These are phyloP conservation scores for Salicornia ramosissima DNA, from an alignment of 148 eudicot genomes.

Conservation along the genomic window DNA sequence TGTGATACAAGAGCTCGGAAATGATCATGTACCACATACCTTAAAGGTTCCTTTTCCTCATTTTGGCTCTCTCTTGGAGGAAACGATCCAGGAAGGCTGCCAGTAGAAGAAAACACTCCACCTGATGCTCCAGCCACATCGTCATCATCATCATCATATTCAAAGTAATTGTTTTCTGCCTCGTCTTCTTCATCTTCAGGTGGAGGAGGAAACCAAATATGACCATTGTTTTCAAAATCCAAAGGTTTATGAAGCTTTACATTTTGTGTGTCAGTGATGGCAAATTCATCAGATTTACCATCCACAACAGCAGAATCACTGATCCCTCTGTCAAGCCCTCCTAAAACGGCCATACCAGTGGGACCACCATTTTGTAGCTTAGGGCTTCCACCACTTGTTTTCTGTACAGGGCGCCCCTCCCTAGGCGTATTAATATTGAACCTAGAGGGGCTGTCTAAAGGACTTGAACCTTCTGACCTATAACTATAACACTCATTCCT, in stretches of 20 bases:
- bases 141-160: constrained; percentile 82
- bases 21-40: constrained; percentile 65
- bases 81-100: constrained; percentile 32
- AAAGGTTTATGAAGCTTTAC: constrained; percentile 44
- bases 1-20: constrained; percentile 95
- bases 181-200: constrained; percentile 74
- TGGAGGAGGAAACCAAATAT: constrained; percentile 84
- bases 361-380: constrained; percentile 35
- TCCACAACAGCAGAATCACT: constrained; percentile 32
- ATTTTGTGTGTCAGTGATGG: constrained; percentile 26
- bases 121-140: constrained; percentile 49
- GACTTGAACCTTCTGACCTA: constrained; percentile 72
- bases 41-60: constrained; percentile 53
- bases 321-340: constrained; percentile 40
- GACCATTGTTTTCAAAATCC: constrained; percentile 70
- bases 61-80: constrained; percentile 44
- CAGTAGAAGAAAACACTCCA: constrained; percentile 43
- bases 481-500: constrained; percentile 56
- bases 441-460: constrained; percentile 89
- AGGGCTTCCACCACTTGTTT: constrained; percentile 46
- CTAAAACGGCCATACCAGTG: constrained; percentile 43
- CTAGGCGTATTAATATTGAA: constrained; percentile 59
- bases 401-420: constrained; percentile 59
- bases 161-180: constrained; percentile 47
- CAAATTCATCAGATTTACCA: constrained; percentile 37